phyloP scores from a whole-genome alignment of 176 grass and related monocot genomes.

The Oryza meridionalis region DNA sequence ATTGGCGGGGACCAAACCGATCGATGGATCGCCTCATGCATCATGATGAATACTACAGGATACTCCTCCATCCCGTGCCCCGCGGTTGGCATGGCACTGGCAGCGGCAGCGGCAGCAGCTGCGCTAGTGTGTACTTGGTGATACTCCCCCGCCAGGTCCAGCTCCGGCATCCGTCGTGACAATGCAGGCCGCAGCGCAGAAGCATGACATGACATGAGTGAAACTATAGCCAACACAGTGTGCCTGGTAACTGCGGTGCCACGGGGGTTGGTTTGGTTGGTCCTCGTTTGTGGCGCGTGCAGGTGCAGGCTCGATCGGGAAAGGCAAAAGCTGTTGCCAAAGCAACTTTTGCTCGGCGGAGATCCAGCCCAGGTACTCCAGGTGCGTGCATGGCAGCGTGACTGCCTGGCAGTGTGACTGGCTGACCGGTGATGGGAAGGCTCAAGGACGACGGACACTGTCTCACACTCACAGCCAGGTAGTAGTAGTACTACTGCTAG shows the following conservation, averaged over 20 bases:
- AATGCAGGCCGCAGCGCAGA: not conserved
- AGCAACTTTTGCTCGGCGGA: constrained; percentile 29
- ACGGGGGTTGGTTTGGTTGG: not conserved
- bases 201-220: not conserved
- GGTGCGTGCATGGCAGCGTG: not conserved
- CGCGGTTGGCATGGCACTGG: not conserved
- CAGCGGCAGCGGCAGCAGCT: no score
- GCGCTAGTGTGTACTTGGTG: constrained; percentile 35
- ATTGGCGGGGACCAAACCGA: constrained; percentile 33
- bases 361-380: constrained; percentile 28
- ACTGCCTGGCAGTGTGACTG: not conserved
- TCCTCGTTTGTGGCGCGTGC: not conserved
- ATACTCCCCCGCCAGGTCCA: not conserved
- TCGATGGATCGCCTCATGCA: not conserved
- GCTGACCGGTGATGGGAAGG: constrained; percentile 17
- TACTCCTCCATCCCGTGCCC: not conserved
- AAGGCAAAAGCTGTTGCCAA: constrained; percentile 6
- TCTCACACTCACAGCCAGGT: not conserved
- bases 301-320: constrained; percentile 3
- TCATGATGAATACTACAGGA: not conserved
- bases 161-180: constrained; percentile 24
- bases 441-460: constrained; percentile 2
- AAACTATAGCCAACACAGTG: no score
- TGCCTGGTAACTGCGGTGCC: not conserved
- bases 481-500: no score